Conservation (phyloP, 108 stramenopile species). For the Thalassiosira profunda region DNA sequence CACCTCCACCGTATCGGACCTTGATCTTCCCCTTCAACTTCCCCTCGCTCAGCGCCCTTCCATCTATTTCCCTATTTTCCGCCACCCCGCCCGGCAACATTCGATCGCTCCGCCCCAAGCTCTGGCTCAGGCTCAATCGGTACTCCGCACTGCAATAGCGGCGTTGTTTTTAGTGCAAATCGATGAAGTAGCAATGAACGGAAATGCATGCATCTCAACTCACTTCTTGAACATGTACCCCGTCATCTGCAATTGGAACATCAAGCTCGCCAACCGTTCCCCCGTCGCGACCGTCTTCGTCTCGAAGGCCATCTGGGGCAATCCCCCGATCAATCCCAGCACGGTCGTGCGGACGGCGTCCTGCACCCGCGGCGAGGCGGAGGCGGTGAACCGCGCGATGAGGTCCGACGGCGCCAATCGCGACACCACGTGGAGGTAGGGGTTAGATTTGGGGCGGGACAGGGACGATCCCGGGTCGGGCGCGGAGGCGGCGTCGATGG, state of each 20-base stretch:
- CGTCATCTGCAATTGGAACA: constrained; percentile 97
- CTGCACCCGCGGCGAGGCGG: constrained; percentile 87
- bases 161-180: too few relatives aligned
- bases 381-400: constrained; percentile 80
- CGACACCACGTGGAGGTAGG: constrained; percentile 82
- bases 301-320: constrained; percentile 93
- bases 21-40: constrained; percentile 72
- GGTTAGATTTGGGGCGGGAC: constrained; percentile 41
- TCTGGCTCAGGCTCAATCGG: constrained; percentile 73
- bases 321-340: constrained; percentile 88
- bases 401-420: constrained; percentile 79
- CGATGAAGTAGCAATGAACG: too few relatives aligned
- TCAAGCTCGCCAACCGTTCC: constrained; percentile 89
- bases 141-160: too few relatives aligned
- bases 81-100: too few relatives aligned
- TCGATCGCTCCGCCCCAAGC: constrained; percentile 45
- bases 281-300: constrained; percentile 92
- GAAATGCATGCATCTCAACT: too few relatives aligned
- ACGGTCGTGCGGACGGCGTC: constrained; percentile 92
- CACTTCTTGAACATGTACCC: constrained; percentile 99
- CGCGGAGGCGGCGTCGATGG: constrained; percentile 6
- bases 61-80: too few relatives aligned
- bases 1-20: constrained; percentile 64
- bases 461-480: background rate
- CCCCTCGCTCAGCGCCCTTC: constrained; percentile 46